phyloP scores from a whole-genome alignment of 805 yeast species.

The Torulaspora quercuum region DNA sequence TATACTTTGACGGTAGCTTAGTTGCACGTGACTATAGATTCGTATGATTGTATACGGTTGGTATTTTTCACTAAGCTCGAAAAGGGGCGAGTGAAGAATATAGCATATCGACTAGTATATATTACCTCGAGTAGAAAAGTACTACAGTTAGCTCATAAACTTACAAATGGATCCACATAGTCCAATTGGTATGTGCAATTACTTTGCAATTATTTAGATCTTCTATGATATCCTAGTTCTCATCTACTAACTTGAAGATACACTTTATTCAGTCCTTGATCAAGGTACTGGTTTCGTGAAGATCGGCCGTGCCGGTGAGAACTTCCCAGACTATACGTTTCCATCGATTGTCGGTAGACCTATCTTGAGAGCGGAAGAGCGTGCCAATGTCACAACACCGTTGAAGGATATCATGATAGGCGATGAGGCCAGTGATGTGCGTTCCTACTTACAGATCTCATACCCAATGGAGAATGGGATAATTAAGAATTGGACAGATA shows the following conservation, averaged over 20 bases:
- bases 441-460: slow-evolving; percentile 86
- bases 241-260: slow-evolving; percentile 11
- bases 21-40: slow-evolving; percentile 3
- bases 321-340: slow-evolving; percentile 94
- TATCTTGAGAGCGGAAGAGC: slow-evolving; percentile 92
- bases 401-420: slow-evolving; percentile 98
- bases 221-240: no score
- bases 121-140: slow-evolving; percentile 1
- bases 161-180: slow-evolving; percentile 33
- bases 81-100: slow-evolving; percentile 10
- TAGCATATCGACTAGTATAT: slow-evolving; percentile 1
- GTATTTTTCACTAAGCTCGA: slow-evolving; percentile 5
- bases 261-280: slow-evolving; percentile 62
- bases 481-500: slow-evolving; percentile 96
- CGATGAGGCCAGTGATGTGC: slow-evolving; percentile 85
- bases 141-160: neutral
- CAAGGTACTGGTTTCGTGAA: slow-evolving; percentile 99
- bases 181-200: slow-evolving; percentile 35
- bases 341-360: slow-evolving; percentile 98
- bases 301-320: slow-evolving; percentile 94
- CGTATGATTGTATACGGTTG: neutral
- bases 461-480: slow-evolving; percentile 99
- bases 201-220: no score
- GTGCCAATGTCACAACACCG: slow-evolving; percentile 57
- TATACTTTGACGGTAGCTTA: no score